phyloP scores from a whole-genome alignment of 2,329 filamentous ascomycete species.

The Fusarium azukiicola region DNA sequence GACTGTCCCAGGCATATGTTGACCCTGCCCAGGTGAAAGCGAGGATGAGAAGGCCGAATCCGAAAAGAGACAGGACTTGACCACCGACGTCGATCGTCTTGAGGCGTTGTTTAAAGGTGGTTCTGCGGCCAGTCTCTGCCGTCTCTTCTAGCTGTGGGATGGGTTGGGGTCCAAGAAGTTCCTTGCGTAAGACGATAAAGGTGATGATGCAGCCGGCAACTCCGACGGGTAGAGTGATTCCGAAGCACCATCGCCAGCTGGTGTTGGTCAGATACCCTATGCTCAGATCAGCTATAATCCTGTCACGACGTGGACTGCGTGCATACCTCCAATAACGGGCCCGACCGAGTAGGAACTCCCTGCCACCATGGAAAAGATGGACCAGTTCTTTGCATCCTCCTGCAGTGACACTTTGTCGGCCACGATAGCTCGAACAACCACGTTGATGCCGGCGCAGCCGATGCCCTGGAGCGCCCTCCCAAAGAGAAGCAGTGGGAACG shows the following conservation, averaged over 20 bases:
- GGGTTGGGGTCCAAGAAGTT: neutral
- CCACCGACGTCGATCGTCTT: neutral
- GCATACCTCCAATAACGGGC: neutral
- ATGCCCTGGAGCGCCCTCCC: conserved; percentile 6
- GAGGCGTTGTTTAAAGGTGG: neutral
- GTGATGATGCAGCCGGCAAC: neutral
- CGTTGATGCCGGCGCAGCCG: neutral
- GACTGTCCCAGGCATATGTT: conserved; percentile 2
- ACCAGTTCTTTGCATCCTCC: conserved; percentile 13
- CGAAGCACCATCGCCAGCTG: conserved; percentile 11
- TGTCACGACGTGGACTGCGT: too few relatives aligned
- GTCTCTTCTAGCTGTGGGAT: conserved; percentile 3
- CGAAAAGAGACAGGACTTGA: neutral
- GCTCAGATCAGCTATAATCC: neutral
- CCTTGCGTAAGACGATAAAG: neutral
- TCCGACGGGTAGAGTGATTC: neutral
- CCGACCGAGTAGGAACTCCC: conserved; percentile 2
- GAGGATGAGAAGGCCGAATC: neutral
- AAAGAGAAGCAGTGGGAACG: neutral
- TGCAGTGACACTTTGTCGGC: neutral
- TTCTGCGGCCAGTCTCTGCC: neutral
- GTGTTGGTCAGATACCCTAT: conserved; percentile 7
- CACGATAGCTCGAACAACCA: neutral
- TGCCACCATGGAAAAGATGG: conserved; percentile 9
- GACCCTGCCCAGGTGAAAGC: neutral